Evolutionary conservation across 2,329 filamentous ascomycete species (phyloP), one percentile per base, ranked within the genome.

Genomic region (Colletotrichum melonis): DNA sequence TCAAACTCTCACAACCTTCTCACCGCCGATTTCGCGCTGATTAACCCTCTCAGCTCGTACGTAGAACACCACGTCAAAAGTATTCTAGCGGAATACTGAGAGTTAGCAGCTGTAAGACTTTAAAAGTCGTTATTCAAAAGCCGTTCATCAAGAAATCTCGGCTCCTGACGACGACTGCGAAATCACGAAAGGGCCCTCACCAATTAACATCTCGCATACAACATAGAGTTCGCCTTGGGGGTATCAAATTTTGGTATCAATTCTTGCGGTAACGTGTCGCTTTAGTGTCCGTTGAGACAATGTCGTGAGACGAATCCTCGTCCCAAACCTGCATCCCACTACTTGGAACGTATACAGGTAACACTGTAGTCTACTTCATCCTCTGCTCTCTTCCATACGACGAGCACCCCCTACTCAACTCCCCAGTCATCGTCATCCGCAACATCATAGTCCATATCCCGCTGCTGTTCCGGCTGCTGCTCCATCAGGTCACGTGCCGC

Each of bases 391-490:
- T 3, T 9, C 2, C 22, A 19, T 8, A 9, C 42, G 6, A 46
- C 16, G 16, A n/a, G 42, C 42, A 42, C 19, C 38, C 26, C n/a
- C 28, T 71, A 74, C 54, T 72, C 67, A 35, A 78, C 75, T 75
- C 79, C 83, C 84, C 87, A 89, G 54, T 83, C 84, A 63, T 86
- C 84, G 55, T 88, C 87, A 57, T 87, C 88, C 3, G 83, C 87
- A 22, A 88, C 85, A 73, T 89, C 88, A 74, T 89, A 89, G 68
- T 89, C 88, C 85, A 88, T 86, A 59, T 87, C 83, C 4, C 81
- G 81, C 57, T 81, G 78, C 52, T 81, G 77, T 49, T 79, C 78
- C 22, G 79, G 77, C 64, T 79, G 78, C 30, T 79, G 79, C 26
- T 76, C 76, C 30, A 58, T 63, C 42, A 49, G 42, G 42, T n/a